Base-by-base conservation (phyloP, 2,329 filamentous ascomycete species). In the Xylaria sp. region DNA sequence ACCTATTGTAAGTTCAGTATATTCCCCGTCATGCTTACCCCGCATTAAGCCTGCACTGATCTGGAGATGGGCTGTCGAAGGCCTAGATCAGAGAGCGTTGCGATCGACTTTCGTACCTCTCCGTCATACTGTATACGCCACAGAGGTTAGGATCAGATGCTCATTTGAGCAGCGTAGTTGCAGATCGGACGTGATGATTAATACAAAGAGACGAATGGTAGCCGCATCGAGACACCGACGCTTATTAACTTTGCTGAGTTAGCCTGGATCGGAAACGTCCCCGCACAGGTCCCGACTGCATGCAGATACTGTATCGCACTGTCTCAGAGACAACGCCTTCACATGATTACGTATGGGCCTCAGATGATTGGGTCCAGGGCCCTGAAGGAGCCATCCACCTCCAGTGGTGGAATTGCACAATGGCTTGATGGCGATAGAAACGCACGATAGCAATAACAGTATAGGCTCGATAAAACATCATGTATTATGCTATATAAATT, bases 1-100 rank as follows among this genome's bases (percentile, higher is more conserved):
- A 37, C 32, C 39, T n/a, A n/a, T n/a, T n/a, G n/a, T n/a, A n/a
- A n/a, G n/a, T n/a, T n/a, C n/a, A n/a, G n/a, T 7, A 46, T 46
- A n/a, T 39, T 39, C 57, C 51, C 6, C 18, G 59, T 57, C 41
- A 32, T 15, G 25, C 28, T 61, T 75, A 76, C 75, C 75, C 75
- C 76, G 75, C 76, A 54, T 54, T 54, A 13, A 32, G 48, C 23
- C 20, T 25, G 50, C 25, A 77, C 60, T 59, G 61, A 75, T 72
- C 70, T 69, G 63, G 64, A 63, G 67, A 61, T 65, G 63, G 56
- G 25, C 71, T 41, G 62, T 23, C 66, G 62, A 63, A 34, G 52
- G 54, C 32, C 41, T 60, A 52, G 70, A 70, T 72, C 73, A 74
- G 74, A 73, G 44, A 73, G 44, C n/a, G 12, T 48, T 63, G 69